phyloP scores from a whole-genome alignment of 768 basidiomycete genomes.

The Pleurotus eryngii region DNA sequence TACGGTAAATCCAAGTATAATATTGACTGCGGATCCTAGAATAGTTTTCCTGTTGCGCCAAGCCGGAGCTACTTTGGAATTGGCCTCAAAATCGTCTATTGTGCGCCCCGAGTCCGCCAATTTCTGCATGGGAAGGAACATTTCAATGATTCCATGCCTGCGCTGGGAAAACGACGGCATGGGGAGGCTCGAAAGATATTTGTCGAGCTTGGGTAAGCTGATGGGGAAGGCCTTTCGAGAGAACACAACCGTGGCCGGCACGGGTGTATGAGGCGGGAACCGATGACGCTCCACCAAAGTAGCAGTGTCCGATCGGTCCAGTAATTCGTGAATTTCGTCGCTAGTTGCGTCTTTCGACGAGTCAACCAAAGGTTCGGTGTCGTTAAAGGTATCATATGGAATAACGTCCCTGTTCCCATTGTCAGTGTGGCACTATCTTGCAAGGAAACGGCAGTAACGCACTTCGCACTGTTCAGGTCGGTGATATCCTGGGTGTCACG shows the following conservation, averaged over 20 bases:
- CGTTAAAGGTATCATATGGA: background rate
- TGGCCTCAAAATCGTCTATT: conserved; percentile 60
- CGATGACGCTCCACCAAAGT: conserved; percentile 4
- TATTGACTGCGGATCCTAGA: conserved; percentile 41
- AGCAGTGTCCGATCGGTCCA: background rate
- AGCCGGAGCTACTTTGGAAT: conserved; percentile 39
- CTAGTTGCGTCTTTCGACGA: background rate
- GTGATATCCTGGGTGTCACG: background rate
- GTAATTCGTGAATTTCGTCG: background rate
- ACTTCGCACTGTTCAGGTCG: background rate
- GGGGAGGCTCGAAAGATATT: conserved; percentile 46
- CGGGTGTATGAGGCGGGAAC: conserved; percentile 34
- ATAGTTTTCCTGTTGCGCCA: conserved; percentile 58
- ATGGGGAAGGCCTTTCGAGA: conserved; percentile 55
- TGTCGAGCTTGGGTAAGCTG: conserved; percentile 60
- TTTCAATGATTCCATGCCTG: conserved; percentile 20
- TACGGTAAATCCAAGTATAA: conserved; percentile 57
- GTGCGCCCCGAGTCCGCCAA: conserved; percentile 45
- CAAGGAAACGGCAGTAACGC: background rate
- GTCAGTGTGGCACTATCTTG: no score
- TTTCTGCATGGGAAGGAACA: conserved; percentile 65
- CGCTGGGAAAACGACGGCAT: conserved; percentile 38
- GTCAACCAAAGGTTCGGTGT: background rate
- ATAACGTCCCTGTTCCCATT: no score
- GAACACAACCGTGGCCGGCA: conserved; percentile 58